Evolutionary conservation across 768 basidiomycete species (phyloP), one percentile per base, ranked within the genome.

Genomic region (Termitomyces sp.): DNA sequence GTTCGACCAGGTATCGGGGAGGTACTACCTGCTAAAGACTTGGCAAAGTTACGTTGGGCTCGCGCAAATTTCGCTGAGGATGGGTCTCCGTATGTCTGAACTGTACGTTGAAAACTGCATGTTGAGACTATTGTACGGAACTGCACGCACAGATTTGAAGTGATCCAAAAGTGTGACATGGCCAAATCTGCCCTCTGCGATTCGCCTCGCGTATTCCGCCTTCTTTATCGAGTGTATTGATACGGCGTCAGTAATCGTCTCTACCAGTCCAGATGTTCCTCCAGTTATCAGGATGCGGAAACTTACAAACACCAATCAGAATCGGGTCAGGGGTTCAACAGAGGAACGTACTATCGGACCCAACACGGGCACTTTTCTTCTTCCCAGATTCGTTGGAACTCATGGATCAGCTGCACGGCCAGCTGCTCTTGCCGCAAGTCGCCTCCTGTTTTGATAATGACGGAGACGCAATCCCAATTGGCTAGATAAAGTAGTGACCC

Each of bases 171-270:
- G 68, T 2, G 91, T 91, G 44, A 97, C 96, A 66, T 94, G 87
- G 32, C 89, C 90, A 18, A 96, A 73, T 51, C 85, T 81, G 31
- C 93, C 89, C 61, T 84, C 82, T 3, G 92, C 82, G 52, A 96
- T 71, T 52, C 93, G 79, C 61, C 92, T 83, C 1, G 96, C 95
- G 70, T 98, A 98, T 67, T 97, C 96, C 3, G 93, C 90, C 72
- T 99, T 99, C 78, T 99, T 99, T 70, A 99, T 97, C 1, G 97
- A 98, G 68, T 99, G 97, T 61, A 99, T 93, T 5, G 97, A 98
- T 0, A 98, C 94, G 0, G 96, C 91, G 62, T 99, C 97, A 3
- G 94, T 98, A 60, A 99, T 98, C 0, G 97, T 99, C 72, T 99
- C 97, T 0, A 99, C 93, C 47, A 99, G 71, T 22, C 95, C 97